Conservation (phyloP, 352 stramenopile genomes). For the Peronospora farinosa region DNA sequence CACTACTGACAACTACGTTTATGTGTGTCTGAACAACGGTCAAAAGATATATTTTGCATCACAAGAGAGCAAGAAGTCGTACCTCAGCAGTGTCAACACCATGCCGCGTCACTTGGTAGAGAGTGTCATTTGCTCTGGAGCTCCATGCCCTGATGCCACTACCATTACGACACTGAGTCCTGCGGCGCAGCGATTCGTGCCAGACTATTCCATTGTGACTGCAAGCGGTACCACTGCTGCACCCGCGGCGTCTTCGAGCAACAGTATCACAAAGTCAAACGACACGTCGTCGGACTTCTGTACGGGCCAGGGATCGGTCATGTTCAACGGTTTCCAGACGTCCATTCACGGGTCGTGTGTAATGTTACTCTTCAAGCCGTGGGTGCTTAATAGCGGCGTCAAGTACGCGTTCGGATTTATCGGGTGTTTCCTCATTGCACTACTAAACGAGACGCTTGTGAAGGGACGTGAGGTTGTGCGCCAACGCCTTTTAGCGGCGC, state of each 20-base stretch:
- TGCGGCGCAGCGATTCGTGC: constrained; percentile 34
- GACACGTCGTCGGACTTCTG: constrained; percentile 42
- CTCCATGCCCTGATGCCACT: constrained; percentile 50
- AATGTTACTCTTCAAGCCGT: constrained; percentile 71
- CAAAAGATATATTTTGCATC: constrained; percentile 86
- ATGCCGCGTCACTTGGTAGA: constrained; percentile 45
- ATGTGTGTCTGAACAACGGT: constrained; percentile 62
- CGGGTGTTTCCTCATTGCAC: constrained; percentile 50
- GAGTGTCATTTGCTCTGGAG: constrained; percentile 45
- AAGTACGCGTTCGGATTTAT: constrained; percentile 77
- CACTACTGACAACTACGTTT: constrained; percentile 55
- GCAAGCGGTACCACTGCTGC: constrained; percentile 13
- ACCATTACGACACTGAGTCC: constrained; percentile 52
- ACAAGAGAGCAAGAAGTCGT: constrained; percentile 54
- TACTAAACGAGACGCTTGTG: constrained; percentile 65
- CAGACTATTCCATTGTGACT: constrained; percentile 23
- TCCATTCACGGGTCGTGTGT: constrained; percentile 67
- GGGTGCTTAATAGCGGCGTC: constrained; percentile 60
- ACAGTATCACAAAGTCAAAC: constrained; percentile 18
- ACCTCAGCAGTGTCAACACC: constrained; percentile 53
- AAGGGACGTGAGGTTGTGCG: constrained; percentile 48
- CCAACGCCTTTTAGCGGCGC: constrained; percentile 35
- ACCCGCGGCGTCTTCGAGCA: constrained; percentile 15
- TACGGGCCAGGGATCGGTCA: constrained; percentile 60
- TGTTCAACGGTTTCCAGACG: constrained; percentile 81